Evolutionary conservation across 2,329 filamentous ascomycete genomes (phyloP), one percentile per base, ranked within the genome.

Genomic region (Colletotrichum australisinense): DNA sequence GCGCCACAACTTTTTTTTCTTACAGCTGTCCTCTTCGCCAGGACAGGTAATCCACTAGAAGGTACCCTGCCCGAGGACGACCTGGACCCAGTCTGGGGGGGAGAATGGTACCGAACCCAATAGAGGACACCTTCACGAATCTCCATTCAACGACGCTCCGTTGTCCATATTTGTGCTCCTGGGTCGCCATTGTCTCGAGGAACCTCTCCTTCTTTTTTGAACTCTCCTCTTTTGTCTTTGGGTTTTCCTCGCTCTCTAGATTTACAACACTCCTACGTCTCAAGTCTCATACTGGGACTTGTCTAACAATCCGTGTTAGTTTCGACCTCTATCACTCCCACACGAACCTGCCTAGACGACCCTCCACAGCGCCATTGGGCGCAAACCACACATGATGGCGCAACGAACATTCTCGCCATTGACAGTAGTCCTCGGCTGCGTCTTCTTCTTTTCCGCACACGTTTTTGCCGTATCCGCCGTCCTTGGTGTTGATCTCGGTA

Each of bases 401-500:
- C 76, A 78, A 58, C 74, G 77, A 75, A 76, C 78, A 75, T 76
- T 78, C 24, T 83, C 83, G 69, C 81, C 83, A 53, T 76, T 85
- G 77, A 80, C 78, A 76, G 78, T 82, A 76, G 80, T 84, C 77
- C 79, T 85, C 63, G 82, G 82, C 76, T 75, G 82, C 74, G 75
- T 85, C 63, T 82, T 87, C 71, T 76, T 87, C 67, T 86, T 87
- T 74, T 83, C 84, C 32, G 79, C 84, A 58, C 83, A 89, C 76
- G 88, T 87, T 55, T 84, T 88, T 55, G 89, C 89, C 30, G 84
- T 85, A 63, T 86, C 94, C 9, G 94, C 95, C 66, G 95, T 98
- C 22, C 87, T 99, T 26, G 97, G 97, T 75, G 90, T 99, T 79
- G 97, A 99, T 84, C 88, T 99, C 67, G 97, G 97, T 77, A 98